phyloP scores from a whole-genome alignment of 148 eudicot species.

The Fagopyrum tataricum region DNA sequence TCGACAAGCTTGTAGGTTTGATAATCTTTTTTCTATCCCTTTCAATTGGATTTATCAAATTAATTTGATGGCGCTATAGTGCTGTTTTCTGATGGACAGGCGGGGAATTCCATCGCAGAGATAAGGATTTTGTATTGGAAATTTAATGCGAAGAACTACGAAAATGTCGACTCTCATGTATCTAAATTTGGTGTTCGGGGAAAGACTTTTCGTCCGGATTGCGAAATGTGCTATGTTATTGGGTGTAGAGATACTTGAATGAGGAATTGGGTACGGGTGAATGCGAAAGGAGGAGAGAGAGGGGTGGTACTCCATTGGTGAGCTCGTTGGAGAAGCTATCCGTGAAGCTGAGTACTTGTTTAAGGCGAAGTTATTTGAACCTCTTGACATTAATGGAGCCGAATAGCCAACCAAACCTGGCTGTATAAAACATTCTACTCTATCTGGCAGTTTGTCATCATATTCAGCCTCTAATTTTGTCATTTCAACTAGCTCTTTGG shows the following conservation, averaged over 20 bases:
- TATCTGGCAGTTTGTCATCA: too few species aligned
- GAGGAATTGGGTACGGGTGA: too few species aligned
- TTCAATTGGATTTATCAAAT: neutral
- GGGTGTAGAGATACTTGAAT: too few species aligned
- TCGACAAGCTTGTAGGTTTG: conserved; percentile 49
- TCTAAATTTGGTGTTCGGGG: too few species aligned
- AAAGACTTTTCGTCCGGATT: too few species aligned
- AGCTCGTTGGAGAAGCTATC: conserved; percentile 32
- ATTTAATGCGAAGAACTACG: conserved; percentile 58
- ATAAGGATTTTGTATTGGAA: conserved; percentile 72
- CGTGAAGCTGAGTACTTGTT: conserved; percentile 18
- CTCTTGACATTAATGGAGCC: conserved; percentile 53
- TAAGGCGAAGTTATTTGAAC: conserved; percentile 24
- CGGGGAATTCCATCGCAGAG: conserved; percentile 23
- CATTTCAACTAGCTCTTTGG: too few species aligned
- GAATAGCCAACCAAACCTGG: conserved; percentile 35
- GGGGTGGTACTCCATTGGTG: too few species aligned
- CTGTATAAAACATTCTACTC: too few species aligned
- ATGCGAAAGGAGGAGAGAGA: too few species aligned
- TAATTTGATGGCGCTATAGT: neutral
- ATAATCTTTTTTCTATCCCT: neutral
- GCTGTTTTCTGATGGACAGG: neutral
- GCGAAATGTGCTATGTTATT: too few species aligned
- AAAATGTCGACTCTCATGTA: conserved; percentile 71
- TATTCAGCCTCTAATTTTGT: too few species aligned